These are phyloP conservation scores for Hypoxylon intermedium DNA, from an alignment of 495 filamentous ascomycete genomes.

Conservation along the genomic window DNA sequence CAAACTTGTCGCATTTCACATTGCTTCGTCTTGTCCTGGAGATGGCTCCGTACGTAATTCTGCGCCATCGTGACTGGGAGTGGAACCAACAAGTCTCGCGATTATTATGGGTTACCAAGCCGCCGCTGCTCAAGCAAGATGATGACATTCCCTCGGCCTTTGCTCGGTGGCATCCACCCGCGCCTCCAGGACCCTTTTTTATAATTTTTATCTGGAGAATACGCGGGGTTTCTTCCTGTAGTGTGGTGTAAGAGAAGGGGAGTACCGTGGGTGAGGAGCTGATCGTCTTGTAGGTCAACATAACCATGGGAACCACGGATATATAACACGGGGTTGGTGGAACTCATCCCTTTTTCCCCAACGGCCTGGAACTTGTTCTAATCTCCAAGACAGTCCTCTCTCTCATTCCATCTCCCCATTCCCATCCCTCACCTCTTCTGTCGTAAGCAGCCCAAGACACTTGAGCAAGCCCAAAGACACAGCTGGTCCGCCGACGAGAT, in stretches of 20 bases:
- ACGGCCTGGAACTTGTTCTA: conserved; percentile 30
- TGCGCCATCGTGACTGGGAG: background rate
- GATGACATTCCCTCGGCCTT: conserved; percentile 37
- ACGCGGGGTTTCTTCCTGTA: background rate
- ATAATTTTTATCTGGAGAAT: no score
- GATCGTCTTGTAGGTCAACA: conserved; percentile 10
- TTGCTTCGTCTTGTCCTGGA: conserved; percentile 2
- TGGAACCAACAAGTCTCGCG: conserved; percentile 19
- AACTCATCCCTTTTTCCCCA: conserved; percentile 22
- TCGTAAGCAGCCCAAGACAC: background rate
- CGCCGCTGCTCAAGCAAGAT: conserved; percentile 18
- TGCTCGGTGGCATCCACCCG: conserved; percentile 36
- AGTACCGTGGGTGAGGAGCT: background rate
- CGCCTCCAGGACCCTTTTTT: conserved; percentile 27
- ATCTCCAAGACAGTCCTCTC: background rate
- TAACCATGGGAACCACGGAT: background rate
- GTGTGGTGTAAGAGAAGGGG: background rate
- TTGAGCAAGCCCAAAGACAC: conserved; percentile 12
- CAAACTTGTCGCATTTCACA: conserved; percentile 22
- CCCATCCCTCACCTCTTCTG: conserved; percentile 4
- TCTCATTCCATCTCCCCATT: background rate
- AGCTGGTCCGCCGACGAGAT: conserved; percentile 15
- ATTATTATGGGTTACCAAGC: conserved; percentile 7
- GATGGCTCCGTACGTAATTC: conserved; percentile 25
- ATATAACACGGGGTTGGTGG: conserved; percentile 28